Evolutionary conservation across 352 stramenopile genomes (phyloP).

Genomic region (Phytophthora chlamydospora): DNA sequence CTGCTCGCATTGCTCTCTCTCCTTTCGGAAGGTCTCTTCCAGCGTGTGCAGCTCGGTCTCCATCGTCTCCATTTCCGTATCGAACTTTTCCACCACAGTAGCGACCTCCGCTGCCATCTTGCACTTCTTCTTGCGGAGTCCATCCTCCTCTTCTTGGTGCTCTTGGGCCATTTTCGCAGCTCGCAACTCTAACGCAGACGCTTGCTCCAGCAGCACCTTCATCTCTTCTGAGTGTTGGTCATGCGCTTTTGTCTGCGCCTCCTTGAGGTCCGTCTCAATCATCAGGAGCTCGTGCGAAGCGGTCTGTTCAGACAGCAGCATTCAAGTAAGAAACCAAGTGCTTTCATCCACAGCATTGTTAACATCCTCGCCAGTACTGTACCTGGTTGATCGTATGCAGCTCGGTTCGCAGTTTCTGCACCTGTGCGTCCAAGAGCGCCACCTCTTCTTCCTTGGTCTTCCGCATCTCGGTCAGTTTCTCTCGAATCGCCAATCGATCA

Average conservation of each 20-base stretch:
- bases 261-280: constrained; percentile 81
- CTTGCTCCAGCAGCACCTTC: constrained; percentile 66
- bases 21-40: constrained; percentile 46
- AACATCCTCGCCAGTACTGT: neutral
- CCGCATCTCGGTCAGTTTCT: constrained; percentile 78
- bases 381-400: constrained; percentile 79
- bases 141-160: constrained; percentile 83
- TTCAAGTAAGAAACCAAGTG: neutral
- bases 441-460: constrained; percentile 87
- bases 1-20: constrained; percentile 66
- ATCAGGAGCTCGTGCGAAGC: constrained; percentile 75
- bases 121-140: constrained; percentile 82
- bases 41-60: constrained; percentile 59
- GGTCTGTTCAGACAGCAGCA: constrained; percentile 33
- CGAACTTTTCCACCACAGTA: constrained; percentile 77
- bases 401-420: constrained; percentile 84
- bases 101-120: constrained; percentile 80
- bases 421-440: constrained; percentile 74
- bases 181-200: constrained; percentile 55
- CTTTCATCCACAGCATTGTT: neutral
- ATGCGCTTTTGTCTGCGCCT: constrained; percentile 71
- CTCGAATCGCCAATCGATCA: constrained; percentile 72
- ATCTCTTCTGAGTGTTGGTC: constrained; percentile 85
- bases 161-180: constrained; percentile 78
- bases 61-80: constrained; percentile 73